Evolutionary conservation across 768 basidiomycete species (phyloP).

Genomic region (Calocybe indica): DNA sequence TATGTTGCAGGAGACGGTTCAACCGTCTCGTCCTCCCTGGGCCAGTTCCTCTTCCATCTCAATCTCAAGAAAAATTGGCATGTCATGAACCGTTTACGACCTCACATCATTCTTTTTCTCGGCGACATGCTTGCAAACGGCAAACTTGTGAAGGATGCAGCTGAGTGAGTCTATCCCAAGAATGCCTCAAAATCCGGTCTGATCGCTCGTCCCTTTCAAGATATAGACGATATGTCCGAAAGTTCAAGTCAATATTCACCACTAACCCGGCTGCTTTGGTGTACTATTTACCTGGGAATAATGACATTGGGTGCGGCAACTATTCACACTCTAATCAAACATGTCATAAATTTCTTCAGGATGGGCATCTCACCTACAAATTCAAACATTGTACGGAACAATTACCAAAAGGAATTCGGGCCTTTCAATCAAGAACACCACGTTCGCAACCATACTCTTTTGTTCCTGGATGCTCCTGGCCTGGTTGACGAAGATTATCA

Average conservation of each 20-base stretch:
- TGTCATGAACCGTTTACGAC: constrained; percentile 48
- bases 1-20: constrained; percentile 59
- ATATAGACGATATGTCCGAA: constrained; percentile 61
- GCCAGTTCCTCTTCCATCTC: constrained; percentile 47
- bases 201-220: constrained; percentile 29
- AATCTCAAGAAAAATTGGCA: constrained; percentile 86
- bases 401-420: constrained; percentile 56
- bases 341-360: constrained; percentile 36
- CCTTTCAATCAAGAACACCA: constrained; percentile 56
- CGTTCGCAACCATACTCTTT: constrained; percentile 65
- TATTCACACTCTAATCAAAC: not conserved
- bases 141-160: constrained; percentile 51
- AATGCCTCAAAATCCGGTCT: not conserved
- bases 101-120: constrained; percentile 75
- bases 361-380: constrained; percentile 36
- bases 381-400: constrained; percentile 47
- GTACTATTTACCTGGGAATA: constrained; percentile 85
- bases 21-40: constrained; percentile 19
- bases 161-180: constrained; percentile 53
- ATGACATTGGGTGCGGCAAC: constrained; percentile 70
- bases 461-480: constrained; percentile 69
- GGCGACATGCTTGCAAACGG: constrained; percentile 95
- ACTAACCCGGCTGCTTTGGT: constrained; percentile 40
- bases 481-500: constrained; percentile 69
- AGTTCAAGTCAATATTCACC: constrained; percentile 71